Percentiles rank a stretch among this genome's conserved stretches.
Conservation (phyloP, 176 grass and related monocot species). For the Olyra latifolia region DNA sequence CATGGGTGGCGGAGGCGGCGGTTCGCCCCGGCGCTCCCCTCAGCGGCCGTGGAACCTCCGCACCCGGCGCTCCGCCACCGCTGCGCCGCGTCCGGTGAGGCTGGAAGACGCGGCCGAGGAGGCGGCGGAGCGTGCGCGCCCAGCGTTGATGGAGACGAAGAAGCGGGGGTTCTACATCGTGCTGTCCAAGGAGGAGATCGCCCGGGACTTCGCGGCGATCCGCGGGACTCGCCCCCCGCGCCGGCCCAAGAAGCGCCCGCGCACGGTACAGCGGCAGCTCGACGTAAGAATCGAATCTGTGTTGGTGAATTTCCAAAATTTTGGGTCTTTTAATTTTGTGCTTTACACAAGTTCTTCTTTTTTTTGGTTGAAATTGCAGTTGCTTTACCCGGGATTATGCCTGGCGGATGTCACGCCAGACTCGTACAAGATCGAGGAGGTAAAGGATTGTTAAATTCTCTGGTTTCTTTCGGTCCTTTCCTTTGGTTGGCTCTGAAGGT, state of each 20-base stretch:
- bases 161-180: constrained; percentile 42
- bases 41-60: constrained; percentile 55
- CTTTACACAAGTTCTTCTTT: constrained; percentile 7
- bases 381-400: constrained; percentile 59
- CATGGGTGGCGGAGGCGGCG: background rate
- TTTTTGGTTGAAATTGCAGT: constrained; percentile 32
- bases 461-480: background rate
- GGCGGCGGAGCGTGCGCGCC: background rate
- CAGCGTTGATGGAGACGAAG: background rate
- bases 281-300: constrained; percentile 41
- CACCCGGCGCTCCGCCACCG: constrained; percentile 39
- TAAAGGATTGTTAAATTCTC: background rate
- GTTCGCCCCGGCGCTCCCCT: constrained; percentile 18
- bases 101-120: constrained; percentile 5
- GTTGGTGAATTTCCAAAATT: background rate
- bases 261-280: constrained; percentile 50
- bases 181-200: constrained; percentile 61
- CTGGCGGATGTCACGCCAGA: constrained; percentile 44
- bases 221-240: constrained; percentile 59
- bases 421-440: constrained; percentile 60
- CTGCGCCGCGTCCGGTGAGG: background rate
- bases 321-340: background rate
- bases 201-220: constrained; percentile 48
- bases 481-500: constrained; percentile 6
- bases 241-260: constrained; percentile 60